Conservation (phyloP, 495 filamentous ascomycete genomes). For the Penicillium macrosclerotiorum region DNA sequence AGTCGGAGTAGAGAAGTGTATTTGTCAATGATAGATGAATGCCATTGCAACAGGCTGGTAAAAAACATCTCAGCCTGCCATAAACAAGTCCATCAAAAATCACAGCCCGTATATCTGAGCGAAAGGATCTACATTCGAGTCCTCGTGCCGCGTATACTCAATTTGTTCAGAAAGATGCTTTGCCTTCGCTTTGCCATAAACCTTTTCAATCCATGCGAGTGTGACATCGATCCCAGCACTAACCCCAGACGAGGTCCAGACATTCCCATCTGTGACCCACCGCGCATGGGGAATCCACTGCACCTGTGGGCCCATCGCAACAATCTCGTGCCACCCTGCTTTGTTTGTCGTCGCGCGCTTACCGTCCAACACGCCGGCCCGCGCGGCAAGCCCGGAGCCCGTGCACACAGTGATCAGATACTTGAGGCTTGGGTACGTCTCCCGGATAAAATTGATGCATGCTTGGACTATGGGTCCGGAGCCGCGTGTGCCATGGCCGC, state of each 20-base stretch:
- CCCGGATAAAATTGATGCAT: constrained; percentile 45
- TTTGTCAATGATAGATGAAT: not conserved
- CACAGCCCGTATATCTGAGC: constrained; percentile 18
- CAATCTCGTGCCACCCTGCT: constrained; percentile 22
- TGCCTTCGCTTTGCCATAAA: constrained; percentile 17
- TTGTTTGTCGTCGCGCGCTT: constrained; percentile 54
- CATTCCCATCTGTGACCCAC: constrained; percentile 64
- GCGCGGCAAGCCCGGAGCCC: constrained; percentile 50
- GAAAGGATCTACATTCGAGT: constrained; percentile 22
- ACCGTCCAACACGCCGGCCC: constrained; percentile 58
- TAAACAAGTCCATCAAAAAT: not conserved
- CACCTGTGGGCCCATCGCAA: constrained; percentile 40
- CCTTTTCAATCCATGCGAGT: constrained; percentile 25
- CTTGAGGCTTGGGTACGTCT: constrained; percentile 40
- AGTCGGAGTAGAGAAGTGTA: too few species aligned
- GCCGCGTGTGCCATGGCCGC: constrained; percentile 54
- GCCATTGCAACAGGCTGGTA: not conserved
- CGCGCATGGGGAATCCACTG: constrained; percentile 60
- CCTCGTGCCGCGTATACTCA: constrained; percentile 19
- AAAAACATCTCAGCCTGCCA: not conserved
- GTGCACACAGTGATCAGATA: constrained; percentile 65
- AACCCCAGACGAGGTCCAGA: constrained; percentile 65
- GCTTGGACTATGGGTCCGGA: constrained; percentile 14
- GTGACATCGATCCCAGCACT: constrained; percentile 65
- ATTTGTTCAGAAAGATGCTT: constrained; percentile 10